Evolutionary conservation across 1,284 basidiomycete genomes (phyloP).

Genomic region (Ceratobasidium sp.): DNA sequence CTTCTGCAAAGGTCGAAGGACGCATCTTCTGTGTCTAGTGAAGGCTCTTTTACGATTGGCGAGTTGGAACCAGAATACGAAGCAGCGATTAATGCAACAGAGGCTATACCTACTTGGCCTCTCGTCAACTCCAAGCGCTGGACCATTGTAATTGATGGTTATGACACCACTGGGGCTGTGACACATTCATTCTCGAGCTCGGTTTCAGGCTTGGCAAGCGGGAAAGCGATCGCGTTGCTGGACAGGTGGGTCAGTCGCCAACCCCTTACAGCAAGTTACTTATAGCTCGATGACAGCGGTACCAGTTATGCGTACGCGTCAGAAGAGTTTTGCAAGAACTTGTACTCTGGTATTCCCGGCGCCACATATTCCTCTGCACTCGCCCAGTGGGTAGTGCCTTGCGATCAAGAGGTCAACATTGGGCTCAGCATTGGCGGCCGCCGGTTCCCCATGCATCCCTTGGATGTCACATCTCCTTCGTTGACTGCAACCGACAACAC

Average conservation of each 20-base stretch:
- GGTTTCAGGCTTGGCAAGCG: slow-evolving; percentile 70
- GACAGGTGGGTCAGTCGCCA: slow-evolving; percentile 74
- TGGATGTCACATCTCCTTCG: slow-evolving; percentile 71
- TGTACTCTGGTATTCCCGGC: slow-evolving; percentile 47
- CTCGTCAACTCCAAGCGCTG: slow-evolving; percentile 69
- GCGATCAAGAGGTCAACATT: slow-evolving; percentile 48
- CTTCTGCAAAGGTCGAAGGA: slow-evolving; percentile 65
- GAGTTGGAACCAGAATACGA: slow-evolving; percentile 74
- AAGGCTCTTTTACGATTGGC: slow-evolving; percentile 56
- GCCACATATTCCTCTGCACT: slow-evolving; percentile 44
- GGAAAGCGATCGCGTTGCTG: slow-evolving; percentile 66
- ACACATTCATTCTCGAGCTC: slow-evolving; percentile 71
- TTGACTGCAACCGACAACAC: slow-evolving; percentile 52
- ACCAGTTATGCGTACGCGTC: slow-evolving; percentile 49
- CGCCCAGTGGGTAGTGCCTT: slow-evolving; percentile 49
- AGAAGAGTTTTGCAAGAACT: slow-evolving; percentile 45
- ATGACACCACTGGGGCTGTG: slow-evolving; percentile 61
- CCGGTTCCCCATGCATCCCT: slow-evolving; percentile 63
- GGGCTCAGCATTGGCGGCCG: slow-evolving; percentile 47
- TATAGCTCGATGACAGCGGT: slow-evolving; percentile 12
- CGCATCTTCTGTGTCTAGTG: not conserved
- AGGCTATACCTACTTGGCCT: slow-evolving; percentile 78
- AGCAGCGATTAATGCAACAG: slow-evolving; percentile 63
- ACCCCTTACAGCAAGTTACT: slow-evolving; percentile 51
- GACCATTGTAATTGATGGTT: slow-evolving; percentile 70